These are phyloP conservation scores for Mycena kentingensis DNA, from an alignment of 768 basidiomycete species.

Conservation along the genomic window DNA sequence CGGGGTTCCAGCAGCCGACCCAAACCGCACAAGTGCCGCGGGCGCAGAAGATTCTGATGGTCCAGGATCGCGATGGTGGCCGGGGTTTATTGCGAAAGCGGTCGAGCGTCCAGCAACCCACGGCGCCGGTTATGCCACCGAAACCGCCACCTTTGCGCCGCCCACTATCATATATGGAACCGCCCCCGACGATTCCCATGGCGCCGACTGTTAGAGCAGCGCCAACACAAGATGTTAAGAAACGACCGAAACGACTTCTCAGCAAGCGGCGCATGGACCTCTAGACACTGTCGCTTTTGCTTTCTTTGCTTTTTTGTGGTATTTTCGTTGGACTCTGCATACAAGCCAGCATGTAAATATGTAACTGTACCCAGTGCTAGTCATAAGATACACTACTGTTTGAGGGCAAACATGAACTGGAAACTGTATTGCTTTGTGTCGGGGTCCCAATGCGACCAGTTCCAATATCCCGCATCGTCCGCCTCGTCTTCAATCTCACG, in stretches of 20 bases:
- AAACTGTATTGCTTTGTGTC: constrained; percentile 98
- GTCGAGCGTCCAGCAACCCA: constrained; percentile 4
- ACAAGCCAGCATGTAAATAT: not conserved
- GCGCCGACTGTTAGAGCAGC: constrained; percentile 21
- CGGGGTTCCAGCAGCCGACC: constrained; percentile 13
- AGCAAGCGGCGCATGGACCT: constrained; percentile 46
- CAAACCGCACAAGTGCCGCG: constrained; percentile 9
- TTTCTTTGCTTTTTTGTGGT: constrained; percentile 1
- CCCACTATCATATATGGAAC: constrained; percentile 18
- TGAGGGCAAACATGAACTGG: constrained; percentile 91
- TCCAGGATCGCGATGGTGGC: constrained; percentile 10
- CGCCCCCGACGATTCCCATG: constrained; percentile 16
- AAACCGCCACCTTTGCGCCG: constrained; percentile 11
- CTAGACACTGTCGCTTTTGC: constrained; percentile 20
- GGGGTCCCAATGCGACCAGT: constrained; percentile 99
- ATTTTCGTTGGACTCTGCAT: not conserved
- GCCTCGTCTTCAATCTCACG: constrained; percentile 95
- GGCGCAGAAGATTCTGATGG: constrained; percentile 18
- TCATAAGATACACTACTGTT: constrained; percentile 38
- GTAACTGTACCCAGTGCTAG: no score
- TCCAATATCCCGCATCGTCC: constrained; percentile 88
- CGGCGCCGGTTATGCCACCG: constrained; percentile 1
- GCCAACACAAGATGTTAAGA: constrained; percentile 29
- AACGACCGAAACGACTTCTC: constrained; percentile 39
- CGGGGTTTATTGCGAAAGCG: constrained; percentile 17